Evolutionary conservation across 225 moss, liverwort and hornwort genomes (phyloP), one percentile per base, ranked within the genome.

Genomic region (Anthoceros angustus): DNA sequence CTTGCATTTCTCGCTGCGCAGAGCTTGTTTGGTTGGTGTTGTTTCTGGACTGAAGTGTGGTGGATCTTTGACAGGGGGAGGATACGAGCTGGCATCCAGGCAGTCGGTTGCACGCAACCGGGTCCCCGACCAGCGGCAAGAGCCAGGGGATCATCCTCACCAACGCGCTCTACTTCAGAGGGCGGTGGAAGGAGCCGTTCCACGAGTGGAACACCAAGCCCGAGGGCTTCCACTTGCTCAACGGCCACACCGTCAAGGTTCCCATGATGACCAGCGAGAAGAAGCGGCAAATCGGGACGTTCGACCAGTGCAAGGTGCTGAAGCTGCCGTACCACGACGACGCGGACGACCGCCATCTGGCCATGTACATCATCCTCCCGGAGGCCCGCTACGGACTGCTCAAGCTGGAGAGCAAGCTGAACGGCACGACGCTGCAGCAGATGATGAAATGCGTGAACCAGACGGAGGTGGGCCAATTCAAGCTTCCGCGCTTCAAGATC

Each of bases 371-470:
- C 55, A 55, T 55, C 55, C 55, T 55, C 5, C 55, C 55, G 10
- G 55, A 55, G n/a, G 55, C 55, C 7, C 55, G 55, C 0, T 55
- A 55, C 55, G 55, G 55, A 5, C 55, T 55, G 55, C 55, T 55
- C n/a, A 55, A 55, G 55, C 55, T 55, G 55, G 55, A 55, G 55
- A 55, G 55, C 55, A 55, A 55, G 55, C 55, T 55, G n/a, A 55
- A 55, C 55, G n/a, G n/a, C 7, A 23, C 23, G 55, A 18, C 14
- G 55, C 55, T 55, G n/a, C 55, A 55, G n/a, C 55, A 55, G 55
- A 18, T 55, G 55, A 18, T 55, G 10, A 55, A 55, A 12, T 18
- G 55, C 55, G 55, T 55, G 16, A 15, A 7, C 10, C 18, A 7
- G 8, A 55, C 55, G 6, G 55, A 55, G 12, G 55, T 55, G 55